Base-by-base conservation (phyloP, 2,329 filamentous ascomycete species). In the Phialophora tarda region DNA sequence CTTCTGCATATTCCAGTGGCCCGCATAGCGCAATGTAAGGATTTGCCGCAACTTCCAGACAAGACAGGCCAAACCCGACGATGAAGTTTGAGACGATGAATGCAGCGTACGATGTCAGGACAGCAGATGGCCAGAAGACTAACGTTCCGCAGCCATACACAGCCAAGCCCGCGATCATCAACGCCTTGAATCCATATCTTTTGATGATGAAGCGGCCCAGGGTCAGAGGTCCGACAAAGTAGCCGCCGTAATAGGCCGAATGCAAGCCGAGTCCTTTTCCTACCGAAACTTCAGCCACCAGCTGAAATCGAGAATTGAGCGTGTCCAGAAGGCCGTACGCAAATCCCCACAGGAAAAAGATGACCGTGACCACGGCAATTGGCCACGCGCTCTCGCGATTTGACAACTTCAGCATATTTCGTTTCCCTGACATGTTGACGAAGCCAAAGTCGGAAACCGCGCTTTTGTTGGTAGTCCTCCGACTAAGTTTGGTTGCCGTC, bases 331-430 rank as follows among this genome's bases (percentile, higher is more conserved):
- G 84, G 0, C 93, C 93, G 72, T 97, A 97, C 0, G 92, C 93
- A 65, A 97, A 90, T 0, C 93, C 93, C 93, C 92, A 96, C 2
- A 97, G 81, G 70, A 96, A 88, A 78, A 97, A 96, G 0, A 97
- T 81, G 6, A 93, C 85, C 0, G 91, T 91, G 24, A 96, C 92
- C 69, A 92, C 70, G 1, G 83, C 78, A 24, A 86, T 81, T 0
- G 86, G 85, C 44, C 84, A 83, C 10, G 88, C 73, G 0, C 85
- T 87, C 70, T 89, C 85, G 60, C 79, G 78, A 66, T 83, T 85
- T 34, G 79, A 86, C 74, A 88, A 77, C 17, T 86, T 81, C 1
- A 88, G 81, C 78, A 89, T 84, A 69, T 85, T 87, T 72, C 85
- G 86, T 47, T 81, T 81, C 32, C 80, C 78, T 60, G 81, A 81